Conservation (phyloP, 2,329 filamentous ascomycete species). For the Arthrobotrys megalospora region DNA sequence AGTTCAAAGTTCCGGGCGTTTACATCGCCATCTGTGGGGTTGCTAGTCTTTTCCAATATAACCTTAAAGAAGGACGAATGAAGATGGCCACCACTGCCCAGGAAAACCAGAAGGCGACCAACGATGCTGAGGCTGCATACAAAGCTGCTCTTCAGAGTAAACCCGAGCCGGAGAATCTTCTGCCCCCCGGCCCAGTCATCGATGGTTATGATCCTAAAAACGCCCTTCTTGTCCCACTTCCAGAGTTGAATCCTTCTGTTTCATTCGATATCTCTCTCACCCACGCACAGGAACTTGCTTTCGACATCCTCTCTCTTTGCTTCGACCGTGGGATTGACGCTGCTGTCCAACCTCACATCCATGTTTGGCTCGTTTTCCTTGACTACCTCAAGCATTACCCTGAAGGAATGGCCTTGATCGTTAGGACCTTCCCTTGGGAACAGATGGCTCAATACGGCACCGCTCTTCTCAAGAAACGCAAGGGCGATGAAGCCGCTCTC, state of each 20-base stretch:
- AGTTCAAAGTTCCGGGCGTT: slow-evolving; percentile 63
- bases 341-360: slow-evolving; percentile 76
- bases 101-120: slow-evolving; percentile 53
- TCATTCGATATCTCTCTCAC: slow-evolving; percentile 65
- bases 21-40: slow-evolving; percentile 64
- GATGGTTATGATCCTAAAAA: slow-evolving; percentile 45
- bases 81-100: slow-evolving; percentile 43
- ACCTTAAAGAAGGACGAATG: slow-evolving; percentile 55
- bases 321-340: slow-evolving; percentile 73
- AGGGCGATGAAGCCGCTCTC: slow-evolving; percentile 64
- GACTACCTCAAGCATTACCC: slow-evolving; percentile 69
- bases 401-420: slow-evolving; percentile 69
- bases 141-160: slow-evolving; percentile 20
- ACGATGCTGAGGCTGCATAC: slow-evolving; percentile 42
- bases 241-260: slow-evolving; percentile 38
- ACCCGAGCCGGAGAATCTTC: slow-evolving; percentile 26
- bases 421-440: slow-evolving; percentile 72
- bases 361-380: slow-evolving; percentile 76
- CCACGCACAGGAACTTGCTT: slow-evolving; percentile 68
- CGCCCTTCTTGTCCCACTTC: slow-evolving; percentile 40
- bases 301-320: slow-evolving; percentile 70
- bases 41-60: slow-evolving; percentile 63
- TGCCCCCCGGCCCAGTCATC: slow-evolving; percentile 51
- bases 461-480: slow-evolving; percentile 65
- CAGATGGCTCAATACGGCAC: slow-evolving; percentile 70